phyloP scores from a whole-genome alignment of 129 eudicot species.

The Lactuca saligna region DNA sequence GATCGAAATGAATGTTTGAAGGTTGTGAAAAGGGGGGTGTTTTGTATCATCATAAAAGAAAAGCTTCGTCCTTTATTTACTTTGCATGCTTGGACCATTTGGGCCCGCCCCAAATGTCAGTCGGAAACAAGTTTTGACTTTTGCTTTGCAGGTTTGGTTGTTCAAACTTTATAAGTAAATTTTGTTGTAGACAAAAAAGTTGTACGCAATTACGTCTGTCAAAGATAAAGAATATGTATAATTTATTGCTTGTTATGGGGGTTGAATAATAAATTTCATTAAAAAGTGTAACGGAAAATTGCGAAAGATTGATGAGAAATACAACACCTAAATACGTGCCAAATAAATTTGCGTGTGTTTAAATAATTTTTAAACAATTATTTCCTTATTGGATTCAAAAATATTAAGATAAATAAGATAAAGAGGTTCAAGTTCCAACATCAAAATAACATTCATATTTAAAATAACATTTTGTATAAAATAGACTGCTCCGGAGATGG shows the following conservation, averaged over 20 bases:
- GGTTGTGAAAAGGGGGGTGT: conserved; percentile 5
- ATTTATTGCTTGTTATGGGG: not conserved
- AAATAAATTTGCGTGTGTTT: no score
- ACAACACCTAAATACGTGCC: not conserved
- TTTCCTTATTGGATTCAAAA: no score
- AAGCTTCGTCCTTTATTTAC: conserved; percentile 10
- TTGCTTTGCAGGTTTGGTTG: not conserved
- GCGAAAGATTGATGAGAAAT: no score
- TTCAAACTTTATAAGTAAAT: not conserved
- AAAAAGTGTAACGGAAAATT: no score
- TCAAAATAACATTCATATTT: no score
- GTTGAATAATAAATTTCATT: not conserved
- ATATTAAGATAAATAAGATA: no score
- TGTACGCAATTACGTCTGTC: not conserved
- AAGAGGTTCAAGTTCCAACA: no score
- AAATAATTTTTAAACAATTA: no score
- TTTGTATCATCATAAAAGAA: conserved; percentile 7
- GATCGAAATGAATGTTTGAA: conserved; percentile 3
- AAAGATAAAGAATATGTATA: no score
- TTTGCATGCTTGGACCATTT: conserved; percentile 34
- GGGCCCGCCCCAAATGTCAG: conserved; percentile 29
- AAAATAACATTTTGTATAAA: no score
- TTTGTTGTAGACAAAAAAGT: not conserved
- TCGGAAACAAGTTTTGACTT: conserved; percentile 25
- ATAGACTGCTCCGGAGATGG: no score